Evolutionary conservation across 306 rosid species (phyloP).

Genomic region (Senna siamea): DNA sequence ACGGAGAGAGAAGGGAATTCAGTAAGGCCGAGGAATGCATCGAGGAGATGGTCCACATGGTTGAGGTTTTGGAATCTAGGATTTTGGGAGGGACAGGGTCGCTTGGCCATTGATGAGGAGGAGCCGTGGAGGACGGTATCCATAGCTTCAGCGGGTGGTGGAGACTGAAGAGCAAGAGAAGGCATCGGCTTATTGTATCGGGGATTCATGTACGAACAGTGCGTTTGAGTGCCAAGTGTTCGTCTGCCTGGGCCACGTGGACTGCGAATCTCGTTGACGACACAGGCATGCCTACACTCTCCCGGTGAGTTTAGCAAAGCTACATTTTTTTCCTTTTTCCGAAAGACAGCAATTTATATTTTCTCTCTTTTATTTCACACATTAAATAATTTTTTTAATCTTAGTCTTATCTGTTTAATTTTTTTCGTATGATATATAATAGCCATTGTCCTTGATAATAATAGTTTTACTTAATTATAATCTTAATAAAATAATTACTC

Average conservation of each 20-base stretch:
- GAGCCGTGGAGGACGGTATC: slow-evolving; percentile 56
- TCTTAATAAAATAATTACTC: too few species aligned
- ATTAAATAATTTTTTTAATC: too few species aligned
- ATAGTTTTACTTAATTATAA: too few species aligned
- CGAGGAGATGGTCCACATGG: slow-evolving; percentile 54
- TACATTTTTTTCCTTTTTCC: not conserved
- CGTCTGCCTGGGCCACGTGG: slow-evolving; percentile 22
- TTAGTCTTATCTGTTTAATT: too few species aligned
- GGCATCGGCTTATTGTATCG: not conserved
- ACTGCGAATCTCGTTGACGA: not conserved
- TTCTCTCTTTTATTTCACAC: not conserved
- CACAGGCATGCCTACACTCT: not conserved
- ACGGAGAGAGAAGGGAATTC: slow-evolving; percentile 53
- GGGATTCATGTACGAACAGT: slow-evolving; percentile 26
- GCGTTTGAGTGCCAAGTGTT: slow-evolving; percentile 26
- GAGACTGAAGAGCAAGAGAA: slow-evolving; percentile 15
- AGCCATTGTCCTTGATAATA: too few species aligned
- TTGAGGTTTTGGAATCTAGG: slow-evolving; percentile 48
- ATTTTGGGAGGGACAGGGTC: slow-evolving; percentile 79
- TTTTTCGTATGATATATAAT: too few species aligned
- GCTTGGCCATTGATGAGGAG: slow-evolving; percentile 73
- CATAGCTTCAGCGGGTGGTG: slow-evolving; percentile 58
- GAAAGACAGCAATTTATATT: not conserved
- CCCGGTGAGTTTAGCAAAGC: not conserved
- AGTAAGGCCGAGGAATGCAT: slow-evolving; percentile 56